Percentiles rank a stretch among this genome's conserved stretches.
Evolutionary conservation across 306 rosid species (phyloP).

Genomic region (Luffa acutangula): DNA sequence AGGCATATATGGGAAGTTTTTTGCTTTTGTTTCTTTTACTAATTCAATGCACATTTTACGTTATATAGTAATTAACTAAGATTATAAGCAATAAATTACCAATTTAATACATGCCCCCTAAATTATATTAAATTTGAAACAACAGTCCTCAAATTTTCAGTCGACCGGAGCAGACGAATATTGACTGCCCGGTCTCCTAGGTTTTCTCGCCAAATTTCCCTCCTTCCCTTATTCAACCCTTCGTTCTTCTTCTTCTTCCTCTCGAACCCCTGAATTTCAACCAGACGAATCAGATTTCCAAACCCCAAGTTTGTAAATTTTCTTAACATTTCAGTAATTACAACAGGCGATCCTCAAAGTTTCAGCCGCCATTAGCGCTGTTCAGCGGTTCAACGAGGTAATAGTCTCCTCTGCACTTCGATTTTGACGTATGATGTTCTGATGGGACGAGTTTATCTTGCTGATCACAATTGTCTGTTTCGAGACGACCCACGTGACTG

Average conservation of each 20-base stretch:
- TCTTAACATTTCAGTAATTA: background rate
- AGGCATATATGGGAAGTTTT: background rate
- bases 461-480: background rate
- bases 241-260: background rate
- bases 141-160: background rate
- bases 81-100: background rate
- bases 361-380: background rate
- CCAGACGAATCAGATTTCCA: background rate
- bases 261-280: background rate
- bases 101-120: background rate
- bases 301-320: background rate
- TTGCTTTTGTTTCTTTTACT: background rate
- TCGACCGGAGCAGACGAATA: background rate
- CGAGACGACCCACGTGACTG: background rate
- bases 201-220: background rate
- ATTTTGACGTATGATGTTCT: background rate
- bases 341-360: background rate
- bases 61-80: background rate
- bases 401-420: background rate
- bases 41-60: background rate
- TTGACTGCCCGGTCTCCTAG: slow-evolving; percentile 4
- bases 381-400: background rate
- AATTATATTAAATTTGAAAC: background rate
- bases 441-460: background rate
- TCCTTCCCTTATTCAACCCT: background rate